Base-by-base conservation (phyloP, 176 grass and related monocot species). In the Elymus sibiricus region DNA sequence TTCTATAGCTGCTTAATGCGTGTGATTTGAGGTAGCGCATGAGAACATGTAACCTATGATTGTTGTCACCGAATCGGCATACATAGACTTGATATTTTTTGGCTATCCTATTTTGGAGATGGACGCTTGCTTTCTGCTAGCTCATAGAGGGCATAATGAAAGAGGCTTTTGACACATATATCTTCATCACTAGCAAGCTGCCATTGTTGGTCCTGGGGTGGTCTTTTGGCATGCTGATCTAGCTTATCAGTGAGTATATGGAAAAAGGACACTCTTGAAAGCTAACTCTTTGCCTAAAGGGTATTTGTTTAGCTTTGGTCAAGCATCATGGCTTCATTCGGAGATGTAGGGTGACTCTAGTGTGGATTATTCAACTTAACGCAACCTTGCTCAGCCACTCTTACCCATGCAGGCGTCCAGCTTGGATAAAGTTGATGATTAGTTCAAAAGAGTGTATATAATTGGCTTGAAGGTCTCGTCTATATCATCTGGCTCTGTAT, bases 1-100 rank as follows among this genome's bases (percentile, higher is more conserved):
- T 80, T 47, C 59, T 81, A 6, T 74, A 89, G 61, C 77, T 81
- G 82, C 47, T 81, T 89, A 27, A 28, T 81, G 78, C 19, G 28
- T 29, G 32, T 82, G 37, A 70, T 85, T 60, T 76, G 77, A 46
- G 60, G 10, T 47, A 74, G 34, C 60, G 28, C 44, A 44, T 76
- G 63, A 37, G 75, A 81, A 76, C 16, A 3, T 56, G 16, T 44
- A 55, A 55, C 25, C 62, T 46, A 27, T 67, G 32, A 21, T 75
- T 75, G 16, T 26, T 66, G 14, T 58, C 28, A 68, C 66, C 56
- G 28, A 66, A 13, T 58, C n/a, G 32, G 24, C 43, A 42, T 38
- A 74, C 28, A 37, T 28, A 63, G 6, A 43, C 6, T 46, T 44
- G 6, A n/a, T 68, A 0, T 27, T 47, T 70, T 69, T 42, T 16